Percentiles rank a stretch among this genome's conserved stretches.
These are phyloP conservation scores for Yamadazyma akitaensis DNA, from an alignment of 805 yeast species.

Conservation along the genomic window DNA sequence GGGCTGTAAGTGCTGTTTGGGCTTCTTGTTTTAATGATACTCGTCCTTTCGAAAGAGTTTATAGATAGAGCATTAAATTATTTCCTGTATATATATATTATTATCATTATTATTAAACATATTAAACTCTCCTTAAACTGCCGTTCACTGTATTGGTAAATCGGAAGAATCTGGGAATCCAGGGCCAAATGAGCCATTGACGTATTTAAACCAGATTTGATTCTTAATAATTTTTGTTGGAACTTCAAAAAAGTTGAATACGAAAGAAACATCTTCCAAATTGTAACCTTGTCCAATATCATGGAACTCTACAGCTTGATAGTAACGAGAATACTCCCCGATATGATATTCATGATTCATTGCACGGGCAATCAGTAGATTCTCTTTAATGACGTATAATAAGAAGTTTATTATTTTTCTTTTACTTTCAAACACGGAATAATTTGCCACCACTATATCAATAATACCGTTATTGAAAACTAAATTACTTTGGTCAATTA, in stretches of 20 bases:
- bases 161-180: background rate
- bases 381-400: background rate
- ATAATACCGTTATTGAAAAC: background rate
- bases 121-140: background rate
- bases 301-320: background rate
- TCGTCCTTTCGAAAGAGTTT: constrained; percentile 91
- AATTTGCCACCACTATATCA: background rate
- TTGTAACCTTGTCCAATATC: background rate
- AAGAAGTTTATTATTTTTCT: background rate
- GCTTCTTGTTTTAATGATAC: constrained; percentile 92
- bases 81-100: background rate
- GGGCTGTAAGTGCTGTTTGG: constrained; percentile 84
- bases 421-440: background rate
- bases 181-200: constrained; percentile 1
- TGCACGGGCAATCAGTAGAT: background rate
- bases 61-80: constrained; percentile 40
- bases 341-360: background rate
- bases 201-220: background rate
- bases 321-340: background rate
- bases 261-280: background rate
- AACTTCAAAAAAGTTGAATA: background rate
- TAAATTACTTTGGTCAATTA: background rate
- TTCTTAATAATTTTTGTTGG: background rate
- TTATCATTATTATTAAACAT: background rate
- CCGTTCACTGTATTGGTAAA: background rate